These are phyloP conservation scores for Fusarium pseudocircinatum DNA, from an alignment of 2,329 filamentous ascomycete species.

Conservation along the genomic window DNA sequence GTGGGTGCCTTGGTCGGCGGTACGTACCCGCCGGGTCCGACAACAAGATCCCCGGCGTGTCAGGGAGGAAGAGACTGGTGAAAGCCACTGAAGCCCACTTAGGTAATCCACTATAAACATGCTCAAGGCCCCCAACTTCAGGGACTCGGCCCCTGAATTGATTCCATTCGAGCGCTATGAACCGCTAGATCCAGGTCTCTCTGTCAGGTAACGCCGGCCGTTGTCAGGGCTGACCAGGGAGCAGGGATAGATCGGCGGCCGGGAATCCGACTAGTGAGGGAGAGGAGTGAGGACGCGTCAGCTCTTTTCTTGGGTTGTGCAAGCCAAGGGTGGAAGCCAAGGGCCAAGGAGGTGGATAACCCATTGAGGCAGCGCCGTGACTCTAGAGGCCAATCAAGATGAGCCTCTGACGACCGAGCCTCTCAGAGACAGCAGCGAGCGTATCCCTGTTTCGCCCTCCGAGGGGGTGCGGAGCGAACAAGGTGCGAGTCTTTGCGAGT, in stretches of 20 bases:
- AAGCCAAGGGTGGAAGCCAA: slow-evolving; percentile 36
- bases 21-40: slow-evolving; percentile 32
- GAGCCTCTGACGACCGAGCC: slow-evolving; percentile 19
- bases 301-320: slow-evolving; percentile 42
- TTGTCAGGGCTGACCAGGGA: slow-evolving; percentile 37
- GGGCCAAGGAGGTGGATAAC: slow-evolving; percentile 34
- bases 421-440: slow-evolving; percentile 6
- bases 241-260: slow-evolving; percentile 32
- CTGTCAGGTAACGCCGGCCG: slow-evolving; percentile 28
- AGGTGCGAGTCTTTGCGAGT: slow-evolving; percentile 1
- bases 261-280: slow-evolving; percentile 38
- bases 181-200: slow-evolving; percentile 1
- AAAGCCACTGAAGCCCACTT: slow-evolving; percentile 32
- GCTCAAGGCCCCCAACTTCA: slow-evolving; percentile 31
- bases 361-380: slow-evolving; percentile 27
- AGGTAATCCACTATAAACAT: slow-evolving; percentile 35
- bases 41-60: slow-evolving; percentile 23
- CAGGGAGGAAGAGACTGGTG: slow-evolving; percentile 15
- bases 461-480: slow-evolving; percentile 16
- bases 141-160: slow-evolving; percentile 8
- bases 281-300: slow-evolving; percentile 44
- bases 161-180: slow-evolving; percentile 13
- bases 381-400: slow-evolving; percentile 15
- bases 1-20: slow-evolving; percentile 42
- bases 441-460: slow-evolving; percentile 17